A percentile compares a stretch with the other conserved stretches of the same genome.
phyloP scores from a whole-genome alignment of 805 yeast species.

The Ogataea zsoltii region DNA sequence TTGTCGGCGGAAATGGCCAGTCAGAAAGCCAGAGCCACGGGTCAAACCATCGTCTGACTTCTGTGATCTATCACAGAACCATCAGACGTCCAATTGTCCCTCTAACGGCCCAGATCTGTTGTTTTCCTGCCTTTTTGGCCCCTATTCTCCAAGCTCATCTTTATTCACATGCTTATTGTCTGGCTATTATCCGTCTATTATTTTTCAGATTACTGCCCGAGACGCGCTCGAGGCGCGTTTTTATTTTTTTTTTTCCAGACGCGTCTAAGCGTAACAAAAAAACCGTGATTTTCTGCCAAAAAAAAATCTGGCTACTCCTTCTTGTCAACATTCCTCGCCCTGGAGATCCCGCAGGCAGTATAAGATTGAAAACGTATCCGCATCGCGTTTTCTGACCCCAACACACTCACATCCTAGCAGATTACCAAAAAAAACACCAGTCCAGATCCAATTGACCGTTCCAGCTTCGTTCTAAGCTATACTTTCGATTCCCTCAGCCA shows the following conservation, averaged over 20 bases:
- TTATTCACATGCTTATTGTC: no score
- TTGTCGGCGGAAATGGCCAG: no score
- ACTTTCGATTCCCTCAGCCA: constrained; percentile 22
- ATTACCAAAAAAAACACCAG: no score
- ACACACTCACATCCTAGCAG: no score
- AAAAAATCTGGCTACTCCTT: constrained; percentile 3
- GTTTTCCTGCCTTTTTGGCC: no score
- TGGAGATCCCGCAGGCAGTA: not conserved
- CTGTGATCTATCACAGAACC: no score
- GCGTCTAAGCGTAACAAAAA: constrained; percentile 6
- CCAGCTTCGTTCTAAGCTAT: constrained; percentile 5
- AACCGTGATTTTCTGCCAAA: constrained; percentile 3
- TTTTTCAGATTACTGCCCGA: not conserved
- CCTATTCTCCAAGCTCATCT: no score
- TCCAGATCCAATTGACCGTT: not conserved
- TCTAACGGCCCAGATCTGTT: no score
- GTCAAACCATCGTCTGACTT: no score
- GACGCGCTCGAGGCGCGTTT: constrained; percentile 1
- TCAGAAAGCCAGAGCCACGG: no score
- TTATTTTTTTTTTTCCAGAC: constrained; percentile 4
- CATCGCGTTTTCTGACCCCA: not conserved
- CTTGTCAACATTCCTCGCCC: constrained; percentile 9
- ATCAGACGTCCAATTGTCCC: no score
- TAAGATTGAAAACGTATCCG: constrained; percentile 2
- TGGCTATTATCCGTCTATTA: no score